Conservation (phyloP, 306 rosid genomes). For the Rosa rugosa region DNA sequence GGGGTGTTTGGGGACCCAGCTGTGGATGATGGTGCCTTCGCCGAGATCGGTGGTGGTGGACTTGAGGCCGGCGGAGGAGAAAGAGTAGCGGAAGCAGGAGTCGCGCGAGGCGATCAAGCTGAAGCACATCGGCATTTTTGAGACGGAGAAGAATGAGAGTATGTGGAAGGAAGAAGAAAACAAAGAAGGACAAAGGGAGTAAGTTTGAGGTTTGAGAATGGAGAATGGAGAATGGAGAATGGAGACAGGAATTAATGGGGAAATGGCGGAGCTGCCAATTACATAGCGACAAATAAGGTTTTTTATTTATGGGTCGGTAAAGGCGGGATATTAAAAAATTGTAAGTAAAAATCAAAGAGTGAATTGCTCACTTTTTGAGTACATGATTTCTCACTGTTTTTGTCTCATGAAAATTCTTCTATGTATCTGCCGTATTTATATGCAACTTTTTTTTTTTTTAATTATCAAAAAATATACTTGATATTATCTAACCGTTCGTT, state of each 20-base stretch:
- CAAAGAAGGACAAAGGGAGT: neutral
- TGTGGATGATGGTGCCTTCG: slow-evolving; percentile 74
- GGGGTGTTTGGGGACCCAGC: slow-evolving; percentile 68
- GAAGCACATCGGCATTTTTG: slow-evolving; percentile 50
- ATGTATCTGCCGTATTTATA: no score
- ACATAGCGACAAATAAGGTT: neutral
- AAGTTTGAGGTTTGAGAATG: neutral
- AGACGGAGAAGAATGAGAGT: neutral
- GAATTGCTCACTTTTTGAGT: neutral
- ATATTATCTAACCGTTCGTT: no score
- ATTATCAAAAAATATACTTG: no score
- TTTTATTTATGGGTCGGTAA: neutral
- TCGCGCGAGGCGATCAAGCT: slow-evolving; percentile 49
- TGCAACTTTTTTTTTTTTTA: no score
- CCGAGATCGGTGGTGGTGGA: slow-evolving; percentile 81
- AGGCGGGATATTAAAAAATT: neutral
- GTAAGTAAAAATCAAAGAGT: neutral
- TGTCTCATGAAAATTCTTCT: no score
- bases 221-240: neutral
- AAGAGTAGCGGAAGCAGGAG: slow-evolving; percentile 49
- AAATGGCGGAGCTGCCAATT: neutral
- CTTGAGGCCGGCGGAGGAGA: slow-evolving; percentile 61
- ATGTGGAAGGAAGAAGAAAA: neutral
- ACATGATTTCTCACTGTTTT: no score
- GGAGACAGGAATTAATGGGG: neutral